These are phyloP conservation scores for Aspergillus wentii DNA, from an alignment of 495 filamentous ascomycete species.

Conservation along the genomic window DNA sequence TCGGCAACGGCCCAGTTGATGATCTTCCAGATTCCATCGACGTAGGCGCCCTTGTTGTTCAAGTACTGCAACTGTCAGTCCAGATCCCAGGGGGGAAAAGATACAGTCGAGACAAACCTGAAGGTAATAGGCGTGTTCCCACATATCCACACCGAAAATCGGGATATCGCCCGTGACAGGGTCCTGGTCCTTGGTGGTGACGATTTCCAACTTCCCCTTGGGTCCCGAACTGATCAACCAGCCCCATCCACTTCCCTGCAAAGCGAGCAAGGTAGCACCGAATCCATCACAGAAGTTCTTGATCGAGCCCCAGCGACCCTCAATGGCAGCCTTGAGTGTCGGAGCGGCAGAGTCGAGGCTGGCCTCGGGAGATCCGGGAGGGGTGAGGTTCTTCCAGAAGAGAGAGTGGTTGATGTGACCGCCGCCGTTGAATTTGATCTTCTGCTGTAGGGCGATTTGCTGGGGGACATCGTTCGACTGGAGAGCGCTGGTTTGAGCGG, in stretches of 20 bases:
- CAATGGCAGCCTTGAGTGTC: constrained; percentile 53
- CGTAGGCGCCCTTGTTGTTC: constrained; percentile 96
- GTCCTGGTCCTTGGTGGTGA: constrained; percentile 83
- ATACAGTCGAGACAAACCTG: constrained; percentile 30
- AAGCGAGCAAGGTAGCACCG: constrained; percentile 64
- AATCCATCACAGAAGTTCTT: constrained; percentile 66
- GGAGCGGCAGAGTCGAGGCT: constrained; percentile 56
- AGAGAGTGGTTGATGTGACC: constrained; percentile 91
- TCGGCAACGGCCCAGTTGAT: constrained; percentile 93
- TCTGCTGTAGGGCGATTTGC: constrained; percentile 70
- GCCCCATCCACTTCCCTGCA: constrained; percentile 93
- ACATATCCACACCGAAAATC: constrained; percentile 90
- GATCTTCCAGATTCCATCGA: constrained; percentile 90
- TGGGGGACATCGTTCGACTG: constrained; percentile 42
- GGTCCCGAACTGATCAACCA: constrained; percentile 80
- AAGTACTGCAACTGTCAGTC: constrained; percentile 66
- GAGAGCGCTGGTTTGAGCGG: constrained; percentile 45
- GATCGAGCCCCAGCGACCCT: constrained; percentile 64
- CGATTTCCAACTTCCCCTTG: constrained; percentile 62
- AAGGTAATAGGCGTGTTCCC: constrained; percentile 81
- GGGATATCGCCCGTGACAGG: constrained; percentile 74
- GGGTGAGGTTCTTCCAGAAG: constrained; percentile 88
- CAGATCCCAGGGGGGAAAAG: background rate
- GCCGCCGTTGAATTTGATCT: constrained; percentile 93
- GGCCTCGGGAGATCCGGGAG: constrained; percentile 57